Conservation (phyloP, 306 rosid genomes). For the Arachis hypogaea region DNA sequence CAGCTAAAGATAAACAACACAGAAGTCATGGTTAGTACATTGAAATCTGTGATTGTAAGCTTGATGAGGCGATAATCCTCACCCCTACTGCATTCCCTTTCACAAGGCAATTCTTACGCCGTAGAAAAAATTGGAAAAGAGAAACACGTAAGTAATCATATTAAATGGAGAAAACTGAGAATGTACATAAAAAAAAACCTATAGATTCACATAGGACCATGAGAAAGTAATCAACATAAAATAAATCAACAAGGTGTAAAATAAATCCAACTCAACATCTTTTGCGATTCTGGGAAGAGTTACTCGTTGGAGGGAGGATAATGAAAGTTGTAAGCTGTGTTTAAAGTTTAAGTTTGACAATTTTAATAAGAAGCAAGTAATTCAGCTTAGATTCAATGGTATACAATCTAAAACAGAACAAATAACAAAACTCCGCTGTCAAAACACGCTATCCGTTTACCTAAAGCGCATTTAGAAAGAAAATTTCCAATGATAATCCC, state of each 20-base stretch:
- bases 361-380: background rate
- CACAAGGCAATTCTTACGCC: constrained; percentile 80
- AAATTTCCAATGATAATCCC: background rate
- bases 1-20: constrained; percentile 22
- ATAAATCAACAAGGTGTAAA: constrained; percentile 21
- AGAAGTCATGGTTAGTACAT: constrained; percentile 46
- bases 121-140: constrained; percentile 28
- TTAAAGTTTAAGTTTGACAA: constrained; percentile 14
- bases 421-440: background rate
- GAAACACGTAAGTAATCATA: constrained; percentile 30
- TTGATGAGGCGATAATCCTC: constrained; percentile 93
- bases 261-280: background rate
- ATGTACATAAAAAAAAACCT: background rate
- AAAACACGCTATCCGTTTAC: background rate
- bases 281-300: no score
- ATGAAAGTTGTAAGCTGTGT: no score
- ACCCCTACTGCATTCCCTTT: constrained; percentile 98
- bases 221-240: constrained; percentile 24
- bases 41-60: constrained; percentile 87
- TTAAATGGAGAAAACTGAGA: background rate
- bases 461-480: constrained; percentile 1
- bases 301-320: no score
- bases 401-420: background rate
- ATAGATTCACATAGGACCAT: constrained; percentile 9
- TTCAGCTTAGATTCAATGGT: background rate